Base-by-base conservation (phyloP, 73 alveolate species). In the Symbiodinium pilosum region DNA sequence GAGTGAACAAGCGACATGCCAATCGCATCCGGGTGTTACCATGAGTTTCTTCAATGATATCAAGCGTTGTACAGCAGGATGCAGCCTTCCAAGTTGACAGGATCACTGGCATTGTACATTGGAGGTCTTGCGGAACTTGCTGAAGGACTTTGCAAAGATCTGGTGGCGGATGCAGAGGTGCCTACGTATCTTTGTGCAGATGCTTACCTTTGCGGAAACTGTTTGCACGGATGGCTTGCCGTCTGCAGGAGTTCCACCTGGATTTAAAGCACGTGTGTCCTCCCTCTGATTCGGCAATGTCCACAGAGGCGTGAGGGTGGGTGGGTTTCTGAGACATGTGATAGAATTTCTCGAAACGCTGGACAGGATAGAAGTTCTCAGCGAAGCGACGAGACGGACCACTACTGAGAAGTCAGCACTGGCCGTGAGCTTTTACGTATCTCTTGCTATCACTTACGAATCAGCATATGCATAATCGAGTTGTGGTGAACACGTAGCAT, bases 51-150 rank as follows among this genome's bases (percentile, higher is more conserved):
- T n/a, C n/a, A n/a, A n/a, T n/a, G n/a, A n/a, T n/a, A n/a, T n/a
- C n/a, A n/a, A n/a, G n/a, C n/a, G n/a, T n/a, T n/a, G n/a, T n/a
- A n/a, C n/a, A n/a, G n/a, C n/a, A n/a, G n/a, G n/a, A n/a, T n/a
- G n/a, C n/a, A n/a, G n/a, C n/a, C n/a, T n/a, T n/a, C n/a, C n/a
- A n/a, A n/a, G n/a, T n/a, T n/a, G n/a, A n/a, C n/a, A n/a, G n/a
- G n/a, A n/a, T n/a, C n/a, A n/a, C n/a, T n/a, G n/a, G n/a, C n/a
- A n/a, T n/a, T n/a, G n/a, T 30, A 28, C 32, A 26, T 64, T 42
- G 38, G 43, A 91, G 97, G 97, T 28, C 77, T 91, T 83, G 97
- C 97, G 12, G 88, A 68, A 40, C 97, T 91, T 91, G 97, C 97
- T 38, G 97, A 91, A 91, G 97, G 97, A 42, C 54, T 91, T 59